These are phyloP conservation scores for Truncatella angustata DNA, from an alignment of 2,329 filamentous ascomycete species.

Conservation along the genomic window DNA sequence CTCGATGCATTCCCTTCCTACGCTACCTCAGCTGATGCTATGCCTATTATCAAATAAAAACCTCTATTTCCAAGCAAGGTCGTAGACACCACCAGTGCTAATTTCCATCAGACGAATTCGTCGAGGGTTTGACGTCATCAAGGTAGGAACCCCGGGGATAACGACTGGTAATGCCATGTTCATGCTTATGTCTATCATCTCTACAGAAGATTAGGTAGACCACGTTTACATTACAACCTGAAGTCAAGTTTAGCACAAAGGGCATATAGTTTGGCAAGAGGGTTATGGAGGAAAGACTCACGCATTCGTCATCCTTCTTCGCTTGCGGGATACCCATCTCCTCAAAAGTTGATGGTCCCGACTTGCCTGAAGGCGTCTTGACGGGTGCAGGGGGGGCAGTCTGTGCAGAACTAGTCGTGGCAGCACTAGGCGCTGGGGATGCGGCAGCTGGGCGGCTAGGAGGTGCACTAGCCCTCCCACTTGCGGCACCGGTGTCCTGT, in stretches of 20 bases:
- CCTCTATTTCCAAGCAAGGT: neutral
- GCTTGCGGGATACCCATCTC: slow-evolving; percentile 92
- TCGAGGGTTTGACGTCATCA: slow-evolving; percentile 2
- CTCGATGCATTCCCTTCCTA: neutral
- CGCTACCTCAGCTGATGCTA: neutral
- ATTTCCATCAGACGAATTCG: neutral
- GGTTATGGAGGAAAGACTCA: slow-evolving; percentile 46
- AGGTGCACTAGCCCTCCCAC: slow-evolving; percentile 35
- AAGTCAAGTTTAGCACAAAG: neutral
- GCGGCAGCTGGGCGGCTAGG: slow-evolving; percentile 22
- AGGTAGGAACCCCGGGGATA: neutral
- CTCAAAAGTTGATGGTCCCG: slow-evolving; percentile 93
- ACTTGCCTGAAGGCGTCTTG: slow-evolving; percentile 47
- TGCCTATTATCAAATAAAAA: neutral
- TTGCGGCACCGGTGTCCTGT: slow-evolving; percentile 19
- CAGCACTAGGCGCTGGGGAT: slow-evolving; percentile 26
- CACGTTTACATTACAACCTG: slow-evolving; percentile 12
- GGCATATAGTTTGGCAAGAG: neutral
- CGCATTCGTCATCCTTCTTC: slow-evolving; percentile 87
- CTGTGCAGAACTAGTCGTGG: slow-evolving; percentile 20
- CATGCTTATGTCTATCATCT: neutral
- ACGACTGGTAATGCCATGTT: neutral
- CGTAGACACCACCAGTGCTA: too few relatives aligned
- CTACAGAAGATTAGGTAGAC: neutral
- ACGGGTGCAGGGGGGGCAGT: slow-evolving; percentile 37